Percentiles rank a stretch among this genome's conserved stretches.
phyloP scores from a whole-genome alignment of 1,139 yeast genomes.

The Pichia sorboxylosa region DNA sequence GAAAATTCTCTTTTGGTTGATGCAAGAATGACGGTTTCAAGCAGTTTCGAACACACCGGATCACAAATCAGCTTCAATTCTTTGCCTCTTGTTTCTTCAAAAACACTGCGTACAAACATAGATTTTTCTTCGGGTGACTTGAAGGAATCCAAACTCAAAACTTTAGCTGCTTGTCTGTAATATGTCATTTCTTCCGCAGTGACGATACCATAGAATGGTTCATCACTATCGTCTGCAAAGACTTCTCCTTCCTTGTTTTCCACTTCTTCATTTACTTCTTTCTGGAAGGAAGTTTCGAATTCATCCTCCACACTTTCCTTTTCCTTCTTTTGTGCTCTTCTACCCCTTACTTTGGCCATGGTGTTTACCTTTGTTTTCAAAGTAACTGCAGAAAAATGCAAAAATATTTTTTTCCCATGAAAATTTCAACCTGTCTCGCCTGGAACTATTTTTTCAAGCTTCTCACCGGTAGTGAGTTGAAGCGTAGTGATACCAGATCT shows the following conservation, averaged over 20 bases:
- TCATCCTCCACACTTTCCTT: no score
- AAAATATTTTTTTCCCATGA: neutral
- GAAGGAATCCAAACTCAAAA: conserved; percentile 71
- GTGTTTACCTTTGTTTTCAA: no score
- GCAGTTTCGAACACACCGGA: conserved; percentile 84
- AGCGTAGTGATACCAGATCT: no score
- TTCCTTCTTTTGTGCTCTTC: conserved; percentile 39
- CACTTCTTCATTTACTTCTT: conserved; percentile 6
- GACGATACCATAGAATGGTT: conserved; percentile 65
- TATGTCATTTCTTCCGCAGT: conserved; percentile 79
- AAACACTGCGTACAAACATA: conserved; percentile 63
- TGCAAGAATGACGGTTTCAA: conserved; percentile 71
- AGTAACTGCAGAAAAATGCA: neutral
- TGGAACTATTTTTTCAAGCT: no score
- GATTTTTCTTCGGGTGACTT: conserved; percentile 60
- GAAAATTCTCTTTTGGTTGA: conserved; percentile 58
- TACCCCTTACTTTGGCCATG: conserved; percentile 46
- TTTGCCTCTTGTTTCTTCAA: conserved; percentile 81
- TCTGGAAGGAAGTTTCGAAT: neutral
- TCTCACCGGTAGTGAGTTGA: no score
- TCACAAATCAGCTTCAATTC: conserved; percentile 88
- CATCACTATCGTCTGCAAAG: neutral
- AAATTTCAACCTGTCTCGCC: no score
- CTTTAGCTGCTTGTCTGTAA: conserved; percentile 85
- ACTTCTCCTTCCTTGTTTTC: conserved; percentile 1